A percentile compares a stretch with the other conserved stretches of the same genome.
Conservation (phyloP, 2,329 filamentous ascomycete genomes). For the Aspergillus sp. region DNA sequence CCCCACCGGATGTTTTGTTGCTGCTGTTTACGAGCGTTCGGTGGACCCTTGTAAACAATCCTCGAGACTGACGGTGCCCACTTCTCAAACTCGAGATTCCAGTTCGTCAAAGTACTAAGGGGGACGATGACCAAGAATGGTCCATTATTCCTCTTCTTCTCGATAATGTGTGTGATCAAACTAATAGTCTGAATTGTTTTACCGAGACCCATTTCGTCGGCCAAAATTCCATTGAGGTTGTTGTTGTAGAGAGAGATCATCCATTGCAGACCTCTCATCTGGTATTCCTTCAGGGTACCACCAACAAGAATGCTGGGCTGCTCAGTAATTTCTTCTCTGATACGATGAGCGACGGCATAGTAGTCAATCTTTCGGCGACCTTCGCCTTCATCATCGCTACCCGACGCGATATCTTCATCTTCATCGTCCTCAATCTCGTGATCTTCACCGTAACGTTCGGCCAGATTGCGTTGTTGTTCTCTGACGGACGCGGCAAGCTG, state of each 20-base stretch:
- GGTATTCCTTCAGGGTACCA: slow-evolving; percentile 93
- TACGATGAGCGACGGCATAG: slow-evolving; percentile 94
- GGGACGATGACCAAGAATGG: slow-evolving; percentile 97
- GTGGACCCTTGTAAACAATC: slow-evolving; percentile 96
- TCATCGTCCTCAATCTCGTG: slow-evolving; percentile 56
- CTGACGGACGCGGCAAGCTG: slow-evolving; percentile 95
- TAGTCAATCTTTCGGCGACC: slow-evolving; percentile 84
- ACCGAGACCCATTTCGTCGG: slow-evolving; percentile 99
- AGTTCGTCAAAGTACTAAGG: slow-evolving; percentile 94
- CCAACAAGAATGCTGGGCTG: slow-evolving; percentile 88
- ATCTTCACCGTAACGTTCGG: slow-evolving; percentile 73
- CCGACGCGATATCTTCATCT: slow-evolving; percentile 67
- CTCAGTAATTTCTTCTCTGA: slow-evolving; percentile 84
- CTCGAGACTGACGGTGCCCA: slow-evolving; percentile 87
- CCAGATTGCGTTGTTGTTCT: slow-evolving; percentile 82
- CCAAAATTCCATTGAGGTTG: slow-evolving; percentile 97
- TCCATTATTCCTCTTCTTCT: slow-evolving; percentile 86
- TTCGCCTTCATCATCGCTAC: slow-evolving; percentile 62
- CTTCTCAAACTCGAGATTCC: slow-evolving; percentile 98
- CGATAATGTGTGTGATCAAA: slow-evolving; percentile 94
- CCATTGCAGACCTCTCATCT: slow-evolving; percentile 98
- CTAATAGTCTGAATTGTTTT: slow-evolving; percentile 99
- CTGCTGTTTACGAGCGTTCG: slow-evolving; percentile 80
- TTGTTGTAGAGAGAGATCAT: slow-evolving; percentile 99
- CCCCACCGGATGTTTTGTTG: slow-evolving; percentile 93